Conservation (phyloP, 495 filamentous ascomycete species). For the Parachaetomium inaequale region DNA sequence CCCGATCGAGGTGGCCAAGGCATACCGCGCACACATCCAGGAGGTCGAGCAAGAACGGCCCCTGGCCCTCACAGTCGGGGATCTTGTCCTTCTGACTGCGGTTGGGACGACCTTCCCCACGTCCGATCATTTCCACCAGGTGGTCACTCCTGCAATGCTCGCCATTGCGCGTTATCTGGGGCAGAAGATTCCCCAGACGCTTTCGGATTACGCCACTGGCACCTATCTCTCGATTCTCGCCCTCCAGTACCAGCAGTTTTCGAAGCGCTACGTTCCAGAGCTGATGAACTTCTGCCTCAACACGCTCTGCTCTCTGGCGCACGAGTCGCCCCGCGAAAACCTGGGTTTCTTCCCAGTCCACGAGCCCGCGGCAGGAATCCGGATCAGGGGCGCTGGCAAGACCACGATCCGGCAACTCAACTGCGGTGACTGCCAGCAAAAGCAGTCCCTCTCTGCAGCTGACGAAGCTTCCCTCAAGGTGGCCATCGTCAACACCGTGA, state of each 20-base stretch:
- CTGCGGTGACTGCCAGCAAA: slow-evolving; percentile 51
- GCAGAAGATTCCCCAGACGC: slow-evolving; percentile 60
- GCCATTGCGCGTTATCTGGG: slow-evolving; percentile 78
- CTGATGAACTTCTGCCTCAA: slow-evolving; percentile 76
- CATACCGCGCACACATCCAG: slow-evolving; percentile 70
- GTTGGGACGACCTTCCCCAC: slow-evolving; percentile 85
- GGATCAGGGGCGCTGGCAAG: slow-evolving; percentile 40
- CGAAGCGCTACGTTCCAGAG: slow-evolving; percentile 86
- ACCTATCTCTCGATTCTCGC: slow-evolving; percentile 73
- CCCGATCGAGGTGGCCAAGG: slow-evolving; percentile 68
- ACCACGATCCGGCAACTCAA: slow-evolving; percentile 40
- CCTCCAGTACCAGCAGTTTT: slow-evolving; percentile 72
- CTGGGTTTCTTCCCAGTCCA: slow-evolving; percentile 62
- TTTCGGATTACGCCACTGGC: slow-evolving; percentile 66
- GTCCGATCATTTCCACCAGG: slow-evolving; percentile 92
- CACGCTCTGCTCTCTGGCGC: slow-evolving; percentile 65
- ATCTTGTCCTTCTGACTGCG: slow-evolving; percentile 77
- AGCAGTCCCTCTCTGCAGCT: slow-evolving; percentile 24
- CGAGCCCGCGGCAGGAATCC: slow-evolving; percentile 52
- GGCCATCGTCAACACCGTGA: slow-evolving; percentile 54
- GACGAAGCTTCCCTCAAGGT: slow-evolving; percentile 51
- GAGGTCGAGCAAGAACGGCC: slow-evolving; percentile 58
- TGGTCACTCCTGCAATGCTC: slow-evolving; percentile 83
- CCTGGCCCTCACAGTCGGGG: slow-evolving; percentile 61
- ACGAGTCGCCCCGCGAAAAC: slow-evolving; percentile 41